Evolutionary conservation across 352 stramenopile genomes (phyloP), one percentile per base, ranked within the genome.

Genomic region (Globisporangium splendens): DNA sequence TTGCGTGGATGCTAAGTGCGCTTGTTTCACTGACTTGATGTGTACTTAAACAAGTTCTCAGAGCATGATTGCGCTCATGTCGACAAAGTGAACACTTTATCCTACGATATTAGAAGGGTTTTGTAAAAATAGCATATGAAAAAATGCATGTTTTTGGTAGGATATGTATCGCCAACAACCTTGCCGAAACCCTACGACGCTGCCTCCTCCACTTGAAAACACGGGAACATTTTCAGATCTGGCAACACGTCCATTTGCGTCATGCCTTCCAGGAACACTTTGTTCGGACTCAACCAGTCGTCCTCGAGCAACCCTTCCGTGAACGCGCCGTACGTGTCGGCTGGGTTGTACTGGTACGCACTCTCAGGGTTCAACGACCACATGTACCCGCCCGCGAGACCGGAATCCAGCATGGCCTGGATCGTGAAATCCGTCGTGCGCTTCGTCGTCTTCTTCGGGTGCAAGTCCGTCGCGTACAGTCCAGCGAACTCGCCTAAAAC

Each of bases 351-450:
- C 65, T 86, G 72, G 64, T 91, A 91, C 46, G 77, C 81, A 66
- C 72, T 85, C 66, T 89, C 81, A 0, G 81, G 81, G 50, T 91
- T 91, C 2, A 91, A 64, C 14, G 79, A 88, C 81, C 81, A 91
- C 77, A 91, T 87, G 62, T 87, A 91, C 6, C 77, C 79, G 18
- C 81, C 81, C 0, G 77, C 79, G 39, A 84, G 84, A 0, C 66
- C 64, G 3, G 70, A 56, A 51, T 80, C 63, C 8, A 91, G 43
- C 68, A 87, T 86, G 3, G 77, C 54, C 8, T 86, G 63, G 24
- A 91, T 83, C 11, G 78, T 79, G 21, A 83, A 79, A 49, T 93
- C 82, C 1, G 75, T 88, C 28, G 70, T 73, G 28, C 80, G 80
- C 54, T 83, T 80, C 0, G 77, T 90, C 12, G 80, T 90, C 28